Base-by-base conservation (phyloP, 1,139 yeast species). In the Debaryomyces coudertii region DNA sequence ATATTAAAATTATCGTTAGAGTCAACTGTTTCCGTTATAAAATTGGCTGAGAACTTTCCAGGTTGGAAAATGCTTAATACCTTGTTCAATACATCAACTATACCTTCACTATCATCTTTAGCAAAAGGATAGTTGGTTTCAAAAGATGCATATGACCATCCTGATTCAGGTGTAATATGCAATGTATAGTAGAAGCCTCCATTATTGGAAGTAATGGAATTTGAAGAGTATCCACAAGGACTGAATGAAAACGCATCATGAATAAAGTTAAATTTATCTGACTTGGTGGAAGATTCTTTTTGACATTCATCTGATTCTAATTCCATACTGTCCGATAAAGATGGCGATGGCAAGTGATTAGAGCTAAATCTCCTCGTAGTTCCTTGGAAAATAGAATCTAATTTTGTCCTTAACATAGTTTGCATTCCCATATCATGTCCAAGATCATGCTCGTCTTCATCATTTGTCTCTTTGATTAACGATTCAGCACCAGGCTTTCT, bases 171-270 rank as follows among this genome's bases (percentile, higher is more conserved):
- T 0, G 99, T 93, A 35, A 93, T 88, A 65, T 93, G 99, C 51
- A 92, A 76, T 14, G 98, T 93, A 63, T 89, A 90, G 70, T 92
- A 93, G 63, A 79, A 80, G 20, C 80, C 79, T 16, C 74, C 78
- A 39, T 72, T 69, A 40, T 69, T 73, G 45, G 80, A 71, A 43
- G 87, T 67, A 40, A 90, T 71, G 23, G 95, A 85, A 66, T 93
- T 93, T 42, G 97, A 88, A 2, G 97, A 89, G 62, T 83, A 93
- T 12, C 99, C 99, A 67, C 98, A 93, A 2, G 99, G 99, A n/a
- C 88, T 75, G 65, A 93, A 93, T 25, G 95, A 85, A 69, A 90
- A 93, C 4, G 97, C 89, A 70, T 92, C 98, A 58, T 85, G 90
- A 61, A 79, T 56, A 46, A 74, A 79, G 25, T 66, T 62, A 38